These are phyloP conservation scores for Metschnikowia sp. DNA, from an alignment of 805 yeast species.

Conservation along the genomic window DNA sequence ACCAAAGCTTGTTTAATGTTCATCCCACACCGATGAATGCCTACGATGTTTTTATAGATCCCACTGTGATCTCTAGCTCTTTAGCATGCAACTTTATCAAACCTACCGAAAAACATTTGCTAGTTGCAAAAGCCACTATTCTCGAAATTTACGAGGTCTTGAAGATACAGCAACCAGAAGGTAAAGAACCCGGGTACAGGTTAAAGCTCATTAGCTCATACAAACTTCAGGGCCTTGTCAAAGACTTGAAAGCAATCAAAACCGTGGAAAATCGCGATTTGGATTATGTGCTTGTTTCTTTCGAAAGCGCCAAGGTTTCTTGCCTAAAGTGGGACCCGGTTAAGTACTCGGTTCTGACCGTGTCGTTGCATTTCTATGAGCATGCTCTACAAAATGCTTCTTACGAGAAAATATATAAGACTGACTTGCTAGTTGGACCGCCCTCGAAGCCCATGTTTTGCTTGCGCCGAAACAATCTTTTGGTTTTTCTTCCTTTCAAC, in stretches of 20 bases:
- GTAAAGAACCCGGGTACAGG: constrained; percentile 21
- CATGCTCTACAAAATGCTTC: constrained; percentile 53
- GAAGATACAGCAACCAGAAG: constrained; percentile 15
- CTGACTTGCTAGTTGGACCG: constrained; percentile 62
- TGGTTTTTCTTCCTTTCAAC: constrained; percentile 69
- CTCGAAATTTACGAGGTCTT: constrained; percentile 57
- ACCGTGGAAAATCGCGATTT: constrained; percentile 44
- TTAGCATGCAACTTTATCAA: constrained; percentile 50
- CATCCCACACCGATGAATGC: constrained; percentile 56
- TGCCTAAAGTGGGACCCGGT: constrained; percentile 65
- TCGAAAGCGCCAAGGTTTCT: constrained; percentile 75
- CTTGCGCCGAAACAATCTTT: constrained; percentile 59
- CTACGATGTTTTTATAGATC: constrained; percentile 72
- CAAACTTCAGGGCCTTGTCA: constrained; percentile 65
- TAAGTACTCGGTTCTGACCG: constrained; percentile 56
- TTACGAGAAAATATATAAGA: constrained; percentile 37
- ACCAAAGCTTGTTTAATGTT: too few relatives aligned
- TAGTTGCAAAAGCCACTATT: constrained; percentile 67
- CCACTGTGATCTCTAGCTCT: constrained; percentile 67
- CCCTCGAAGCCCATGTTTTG: constrained; percentile 48
- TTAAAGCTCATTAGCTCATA: constrained; percentile 54
- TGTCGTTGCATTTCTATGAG: constrained; percentile 85
- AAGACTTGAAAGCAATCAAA: constrained; percentile 51
- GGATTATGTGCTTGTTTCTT: constrained; percentile 64
- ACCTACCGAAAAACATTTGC: constrained; percentile 47